Percentiles rank a stretch among this genome's conserved stretches.
Evolutionary conservation across 352 stramenopile genomes (phyloP).

Genomic region (Phytopythium cucurbitacearum): DNA sequence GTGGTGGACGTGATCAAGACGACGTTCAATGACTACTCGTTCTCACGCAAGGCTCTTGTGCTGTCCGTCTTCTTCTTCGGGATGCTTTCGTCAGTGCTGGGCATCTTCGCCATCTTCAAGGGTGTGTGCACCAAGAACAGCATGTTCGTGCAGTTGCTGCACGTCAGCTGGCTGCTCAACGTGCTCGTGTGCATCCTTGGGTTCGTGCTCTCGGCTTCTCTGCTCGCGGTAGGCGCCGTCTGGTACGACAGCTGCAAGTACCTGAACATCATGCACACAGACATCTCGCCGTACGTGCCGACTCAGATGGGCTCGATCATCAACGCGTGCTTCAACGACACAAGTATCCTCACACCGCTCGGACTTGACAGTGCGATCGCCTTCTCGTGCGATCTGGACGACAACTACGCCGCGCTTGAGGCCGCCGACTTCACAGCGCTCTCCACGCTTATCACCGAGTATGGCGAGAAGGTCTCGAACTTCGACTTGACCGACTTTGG

Average conservation of each 20-base stretch:
- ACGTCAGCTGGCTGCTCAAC: conserved; percentile 69
- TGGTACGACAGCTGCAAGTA: conserved; percentile 83
- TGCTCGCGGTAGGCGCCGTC: conserved; percentile 69
- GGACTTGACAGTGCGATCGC: conserved; percentile 37
- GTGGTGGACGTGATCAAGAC: conserved; percentile 48
- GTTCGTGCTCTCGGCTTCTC: conserved; percentile 65
- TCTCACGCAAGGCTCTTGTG: conserved; percentile 65
- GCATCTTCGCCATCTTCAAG: conserved; percentile 67
- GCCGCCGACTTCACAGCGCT: conserved; percentile 35
- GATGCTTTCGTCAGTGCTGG: conserved; percentile 58
- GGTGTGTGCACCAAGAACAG: conserved; percentile 72
- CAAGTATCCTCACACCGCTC: conserved; percentile 49
- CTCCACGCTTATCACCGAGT: conserved; percentile 29
- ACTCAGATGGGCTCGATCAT: conserved; percentile 47
- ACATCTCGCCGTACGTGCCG: conserved; percentile 72
- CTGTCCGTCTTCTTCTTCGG: conserved; percentile 77
- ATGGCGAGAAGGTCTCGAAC: conserved; percentile 42
- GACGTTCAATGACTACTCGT: conserved; percentile 78
- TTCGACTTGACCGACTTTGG: conserved; percentile 60
- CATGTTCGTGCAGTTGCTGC: conserved; percentile 69
- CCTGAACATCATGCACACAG: conserved; percentile 70
- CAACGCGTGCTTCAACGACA: conserved; percentile 74
- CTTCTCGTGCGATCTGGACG: conserved; percentile 66
- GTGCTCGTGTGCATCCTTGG: conserved; percentile 75
- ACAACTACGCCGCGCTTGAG: conserved; percentile 46